phyloP scores from a whole-genome alignment of 768 basidiomycete species.

The Pisolithus marmoratus region DNA sequence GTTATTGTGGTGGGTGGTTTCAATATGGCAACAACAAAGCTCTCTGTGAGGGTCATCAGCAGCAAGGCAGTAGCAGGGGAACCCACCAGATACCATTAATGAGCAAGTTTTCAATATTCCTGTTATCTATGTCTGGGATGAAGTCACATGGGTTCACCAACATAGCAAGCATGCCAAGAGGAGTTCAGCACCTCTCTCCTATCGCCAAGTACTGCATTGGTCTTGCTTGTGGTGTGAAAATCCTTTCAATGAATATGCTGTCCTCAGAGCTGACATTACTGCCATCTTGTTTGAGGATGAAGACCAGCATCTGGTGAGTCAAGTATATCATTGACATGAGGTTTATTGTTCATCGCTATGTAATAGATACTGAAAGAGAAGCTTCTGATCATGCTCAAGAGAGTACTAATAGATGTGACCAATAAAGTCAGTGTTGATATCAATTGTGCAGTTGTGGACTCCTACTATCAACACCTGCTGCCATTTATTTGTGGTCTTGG shows the following conservation, averaged over 20 bases:
- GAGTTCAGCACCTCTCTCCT: conserved; percentile 78
- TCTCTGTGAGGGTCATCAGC: too few species aligned
- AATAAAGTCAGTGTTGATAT: conserved; percentile 95
- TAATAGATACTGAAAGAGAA: conserved; percentile 90
- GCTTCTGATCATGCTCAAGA: conserved; percentile 72
- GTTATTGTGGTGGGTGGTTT: too few species aligned
- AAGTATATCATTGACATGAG: neutral
- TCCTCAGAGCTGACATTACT: conserved; percentile 77
- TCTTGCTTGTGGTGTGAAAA: conserved; percentile 86
- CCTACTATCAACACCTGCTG: conserved; percentile 83
- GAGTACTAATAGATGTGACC: conserved; percentile 81
- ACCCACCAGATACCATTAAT: conserved; percentile 7
- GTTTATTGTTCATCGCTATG: conserved; percentile 4
- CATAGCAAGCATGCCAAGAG: conserved; percentile 76
- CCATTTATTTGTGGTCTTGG: conserved; percentile 92
- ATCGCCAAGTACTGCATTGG: conserved; percentile 92
- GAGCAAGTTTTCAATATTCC: conserved; percentile 54
- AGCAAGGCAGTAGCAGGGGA: too few species aligned
- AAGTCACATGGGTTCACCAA: conserved; percentile 91
- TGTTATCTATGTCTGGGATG: conserved; percentile 82
- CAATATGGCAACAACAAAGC: too few species aligned
- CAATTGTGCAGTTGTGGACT: conserved; percentile 83
- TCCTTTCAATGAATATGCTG: conserved; percentile 91
- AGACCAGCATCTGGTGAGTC: conserved; percentile 74
- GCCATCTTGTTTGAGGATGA: conserved; percentile 82